Evolutionary conservation across 2,329 filamentous ascomycete genomes (phyloP).

Genomic region (Cladosporium cucumerinum): DNA sequence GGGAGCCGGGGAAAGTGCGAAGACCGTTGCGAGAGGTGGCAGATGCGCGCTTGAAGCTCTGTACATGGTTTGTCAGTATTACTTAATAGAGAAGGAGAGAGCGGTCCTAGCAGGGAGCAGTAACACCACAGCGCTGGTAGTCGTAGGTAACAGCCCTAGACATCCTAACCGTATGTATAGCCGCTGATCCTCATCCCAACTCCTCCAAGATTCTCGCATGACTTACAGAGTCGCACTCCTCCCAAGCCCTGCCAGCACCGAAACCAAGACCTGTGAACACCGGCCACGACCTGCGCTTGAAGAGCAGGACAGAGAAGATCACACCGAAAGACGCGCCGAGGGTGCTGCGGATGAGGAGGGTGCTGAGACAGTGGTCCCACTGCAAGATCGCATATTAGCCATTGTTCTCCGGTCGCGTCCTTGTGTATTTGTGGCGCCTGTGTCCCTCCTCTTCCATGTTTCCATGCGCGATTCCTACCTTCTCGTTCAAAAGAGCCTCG

Average conservation of each 20-base stretch:
- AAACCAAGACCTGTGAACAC: conserved; percentile 94
- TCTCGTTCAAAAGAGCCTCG: conserved; percentile 97
- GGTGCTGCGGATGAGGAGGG: conserved; percentile 92
- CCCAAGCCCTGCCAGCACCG: conserved; percentile 92
- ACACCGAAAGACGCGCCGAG: conserved; percentile 96
- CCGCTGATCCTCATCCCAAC: neutral
- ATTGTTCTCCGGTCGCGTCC: neutral
- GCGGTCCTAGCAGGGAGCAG: neutral
- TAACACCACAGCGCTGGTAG: neutral
- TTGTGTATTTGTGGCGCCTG: neutral
- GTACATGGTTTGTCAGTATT: conserved; percentile 2
- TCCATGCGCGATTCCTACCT: conserved; percentile 59
- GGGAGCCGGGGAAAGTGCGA: conserved; percentile 43
- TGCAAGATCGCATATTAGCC: conserved; percentile 39
- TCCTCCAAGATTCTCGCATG: conserved; percentile 3
- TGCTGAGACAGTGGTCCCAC: conserved; percentile 99
- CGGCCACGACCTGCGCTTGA: conserved; percentile 97
- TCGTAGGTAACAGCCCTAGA: neutral
- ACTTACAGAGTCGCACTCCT: conserved; percentile 83
- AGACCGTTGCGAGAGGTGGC: conserved; percentile 48
- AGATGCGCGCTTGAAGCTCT: conserved; percentile 53
- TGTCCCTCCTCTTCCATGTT: neutral
- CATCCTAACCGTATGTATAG: neutral
- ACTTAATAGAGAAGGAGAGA: neutral
- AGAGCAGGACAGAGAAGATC: conserved; percentile 96